These are phyloP conservation scores for Geranomyces michiganensis DNA, from an alignment of 192 early-diverging fungal species.

Conservation along the genomic window DNA sequence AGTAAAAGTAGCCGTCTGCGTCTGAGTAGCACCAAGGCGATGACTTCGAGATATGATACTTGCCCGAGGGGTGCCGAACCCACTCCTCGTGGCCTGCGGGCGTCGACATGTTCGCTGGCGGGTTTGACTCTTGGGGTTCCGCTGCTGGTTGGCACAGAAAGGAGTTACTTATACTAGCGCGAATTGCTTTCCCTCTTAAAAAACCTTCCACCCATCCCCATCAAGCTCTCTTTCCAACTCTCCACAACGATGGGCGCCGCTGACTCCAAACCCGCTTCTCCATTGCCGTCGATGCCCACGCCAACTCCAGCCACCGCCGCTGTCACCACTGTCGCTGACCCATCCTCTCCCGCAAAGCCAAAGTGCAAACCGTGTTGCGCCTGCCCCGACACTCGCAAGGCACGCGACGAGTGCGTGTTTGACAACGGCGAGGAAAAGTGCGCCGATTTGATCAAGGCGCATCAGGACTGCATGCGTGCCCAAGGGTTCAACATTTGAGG, in stretches of 20 bases:
- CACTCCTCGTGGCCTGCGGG: slow-evolving; percentile 11
- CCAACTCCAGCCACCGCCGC: neutral
- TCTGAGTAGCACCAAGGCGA: slow-evolving; percentile 32
- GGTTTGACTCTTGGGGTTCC: too few species aligned
- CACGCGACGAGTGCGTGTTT: slow-evolving; percentile 87
- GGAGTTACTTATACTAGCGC: too few species aligned
- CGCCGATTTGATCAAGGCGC: slow-evolving; percentile 81
- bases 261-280: slow-evolving; percentile 9
- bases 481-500: slow-evolving; percentile 91
- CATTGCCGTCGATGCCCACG: slow-evolving; percentile 1
- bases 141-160: too few species aligned
- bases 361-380: slow-evolving; percentile 92
- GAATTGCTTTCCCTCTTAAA: too few species aligned
- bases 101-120: neutral
- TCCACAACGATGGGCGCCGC: neutral
- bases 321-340: too few species aligned
- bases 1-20: slow-evolving; percentile 23
- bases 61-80: slow-evolving; percentile 20
- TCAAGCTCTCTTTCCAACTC: too few species aligned
- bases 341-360: slow-evolving; percentile 28
- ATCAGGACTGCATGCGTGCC: slow-evolving; percentile 87
- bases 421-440: slow-evolving; percentile 86
- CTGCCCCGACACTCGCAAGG: slow-evolving; percentile 93
- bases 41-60: slow-evolving; percentile 27
- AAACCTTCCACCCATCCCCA: too few species aligned